Evolutionary conservation across 2,329 filamentous ascomycete genomes (phyloP).

Genomic region (Xylariaceae sp.): DNA sequence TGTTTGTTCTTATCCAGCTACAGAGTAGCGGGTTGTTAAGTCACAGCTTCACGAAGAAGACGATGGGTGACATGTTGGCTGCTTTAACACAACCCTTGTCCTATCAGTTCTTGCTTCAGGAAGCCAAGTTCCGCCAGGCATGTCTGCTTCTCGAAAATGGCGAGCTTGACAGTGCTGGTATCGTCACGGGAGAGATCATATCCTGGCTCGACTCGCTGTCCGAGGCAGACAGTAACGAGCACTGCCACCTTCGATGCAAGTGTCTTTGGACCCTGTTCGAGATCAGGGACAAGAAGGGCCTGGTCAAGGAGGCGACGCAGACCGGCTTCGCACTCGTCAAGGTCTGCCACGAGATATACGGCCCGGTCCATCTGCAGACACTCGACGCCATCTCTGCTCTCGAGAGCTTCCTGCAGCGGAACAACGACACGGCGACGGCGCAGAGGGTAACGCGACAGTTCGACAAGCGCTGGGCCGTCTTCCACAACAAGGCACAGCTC

Average conservation of each 20-base stretch:
- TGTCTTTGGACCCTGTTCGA: constrained; percentile 25
- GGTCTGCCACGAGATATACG: constrained; percentile 21
- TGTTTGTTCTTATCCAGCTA: constrained; percentile 27
- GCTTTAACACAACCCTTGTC: constrained; percentile 11
- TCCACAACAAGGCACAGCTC: constrained; percentile 11
- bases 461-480: constrained; percentile 18
- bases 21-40: constrained; percentile 25
- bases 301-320: constrained; percentile 18
- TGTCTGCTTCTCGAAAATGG: constrained; percentile 18
- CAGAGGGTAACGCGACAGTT: constrained; percentile 18
- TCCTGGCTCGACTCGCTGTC: constrained; percentile 20
- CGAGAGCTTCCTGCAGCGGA: constrained; percentile 19
- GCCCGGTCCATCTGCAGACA: constrained; percentile 24
- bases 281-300: constrained; percentile 20
- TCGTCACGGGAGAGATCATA: constrained; percentile 17
- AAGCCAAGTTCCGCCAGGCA: constrained; percentile 23
- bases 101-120: constrained; percentile 25
- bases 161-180: constrained; percentile 20
- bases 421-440: constrained; percentile 14
- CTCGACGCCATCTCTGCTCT: constrained; percentile 26
- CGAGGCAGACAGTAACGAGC: constrained; percentile 2
- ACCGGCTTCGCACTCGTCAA: constrained; percentile 20
- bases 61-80: constrained; percentile 18
- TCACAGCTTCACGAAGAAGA: constrained; percentile 19
- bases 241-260: constrained; percentile 23